Base-by-base conservation (phyloP, 2,329 filamentous ascomycete species). In the Sclerotinia sclerotiorum region DNA sequence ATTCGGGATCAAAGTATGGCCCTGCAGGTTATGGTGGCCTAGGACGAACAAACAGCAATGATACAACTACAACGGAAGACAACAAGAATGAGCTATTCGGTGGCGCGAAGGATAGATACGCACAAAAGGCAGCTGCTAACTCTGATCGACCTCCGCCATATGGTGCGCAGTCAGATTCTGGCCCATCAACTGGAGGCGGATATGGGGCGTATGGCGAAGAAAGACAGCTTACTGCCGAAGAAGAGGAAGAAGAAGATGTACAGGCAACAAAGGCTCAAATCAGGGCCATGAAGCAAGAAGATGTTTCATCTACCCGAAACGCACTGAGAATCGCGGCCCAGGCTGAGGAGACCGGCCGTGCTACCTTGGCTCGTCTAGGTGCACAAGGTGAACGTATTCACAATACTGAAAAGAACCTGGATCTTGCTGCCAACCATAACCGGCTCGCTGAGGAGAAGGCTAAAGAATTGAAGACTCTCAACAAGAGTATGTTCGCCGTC, bases 401-500 rank as follows among this genome's bases (percentile, higher is more conserved):
- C 77, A 92, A 94, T 76, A 92, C 90, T 0, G 92, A 97, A 79
- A 87, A 87, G 79, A 93, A 94, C 75, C 84, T 97, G 68, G 92
- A 97, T 74, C 83, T 92, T 72, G 90, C 93, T 5, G 81, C 86
- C n/a, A 90, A 89, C 71, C 89, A 93, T 77, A 92, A 91, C 74
- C 87, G 88, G 69, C 82, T 91, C 69, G 91, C 92, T 0, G 89
- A 93, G 73, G 92, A 94, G 73, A 91, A 92, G 74, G 90, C 93
- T 1, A 87, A 88, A 60, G 93, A 97, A 77, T 82, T 97, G 49
- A 94, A 94, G 81, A 92, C 87, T 0, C 83, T 96, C 62, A 97
- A 97, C 79, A 84, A 90, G 71, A 93, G 90, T 81, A 97, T 97
- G 93, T 97, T 97, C 76, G 91, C 92, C 6, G 86, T 94, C 29